Conservation (phyloP, 2,329 filamentous ascomycete species). For the Xylariomycetidae sp. region DNA sequence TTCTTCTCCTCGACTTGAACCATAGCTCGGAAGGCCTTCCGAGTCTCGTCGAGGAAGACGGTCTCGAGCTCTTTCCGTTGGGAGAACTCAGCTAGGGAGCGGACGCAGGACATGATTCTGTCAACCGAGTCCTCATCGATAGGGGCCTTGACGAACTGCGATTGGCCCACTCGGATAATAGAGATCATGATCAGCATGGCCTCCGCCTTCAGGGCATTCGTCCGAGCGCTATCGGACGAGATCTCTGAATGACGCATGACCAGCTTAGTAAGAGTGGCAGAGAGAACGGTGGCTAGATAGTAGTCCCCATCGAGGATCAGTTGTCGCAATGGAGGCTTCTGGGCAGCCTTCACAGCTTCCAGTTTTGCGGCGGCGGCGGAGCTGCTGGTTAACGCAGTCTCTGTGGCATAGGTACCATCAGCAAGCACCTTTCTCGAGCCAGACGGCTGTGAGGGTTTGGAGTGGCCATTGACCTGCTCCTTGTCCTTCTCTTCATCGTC, state of each 20-base stretch:
- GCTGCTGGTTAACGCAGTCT: constrained; percentile 90
- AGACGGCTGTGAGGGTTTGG: constrained; percentile 69
- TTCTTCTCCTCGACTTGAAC: constrained; percentile 98
- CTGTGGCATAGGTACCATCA: constrained; percentile 95
- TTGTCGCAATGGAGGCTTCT: constrained; percentile 91
- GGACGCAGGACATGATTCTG: constrained; percentile 95
- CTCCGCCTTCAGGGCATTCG: constrained; percentile 90
- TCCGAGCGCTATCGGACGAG: constrained; percentile 77
- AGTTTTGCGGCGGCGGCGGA: constrained; percentile 85
- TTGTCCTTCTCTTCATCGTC: constrained; percentile 56
- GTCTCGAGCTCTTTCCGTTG: constrained; percentile 86
- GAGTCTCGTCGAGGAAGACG: constrained; percentile 90
- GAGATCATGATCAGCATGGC: constrained; percentile 99
- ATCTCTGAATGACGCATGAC: constrained; percentile 97
- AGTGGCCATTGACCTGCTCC: constrained; percentile 73
- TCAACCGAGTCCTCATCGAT: constrained; percentile 99
- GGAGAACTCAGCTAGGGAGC: constrained; percentile 84
- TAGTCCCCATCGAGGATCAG: constrained; percentile 97
- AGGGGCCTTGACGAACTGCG: constrained; percentile 95
- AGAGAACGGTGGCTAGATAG: constrained; percentile 91
- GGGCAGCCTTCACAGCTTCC: constrained; percentile 93
- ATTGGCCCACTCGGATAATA: constrained; percentile 94
- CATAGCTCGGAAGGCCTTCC: constrained; percentile 95
- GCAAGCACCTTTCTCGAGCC: constrained; percentile 89
- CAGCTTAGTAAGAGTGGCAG: constrained; percentile 91